Base-by-base conservation (phyloP, 495 filamentous ascomycete genomes). In the Hypoxylon lenormandii region DNA sequence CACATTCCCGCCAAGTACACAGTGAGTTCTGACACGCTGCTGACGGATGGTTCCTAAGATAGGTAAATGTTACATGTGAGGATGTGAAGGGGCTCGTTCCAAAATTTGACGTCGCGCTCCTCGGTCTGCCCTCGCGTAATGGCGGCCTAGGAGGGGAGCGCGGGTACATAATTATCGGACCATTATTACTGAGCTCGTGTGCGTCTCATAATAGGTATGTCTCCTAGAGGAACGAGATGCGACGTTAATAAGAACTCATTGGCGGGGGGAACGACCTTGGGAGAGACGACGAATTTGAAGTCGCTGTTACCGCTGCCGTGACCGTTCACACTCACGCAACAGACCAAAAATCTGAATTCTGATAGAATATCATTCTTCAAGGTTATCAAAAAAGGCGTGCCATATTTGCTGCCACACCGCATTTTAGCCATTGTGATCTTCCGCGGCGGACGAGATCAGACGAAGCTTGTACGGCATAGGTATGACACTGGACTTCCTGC, bases 281-380 rank as follows among this genome's bases (percentile, higher is more conserved):
- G 2, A 18, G n/a, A 28, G 22, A 15, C n/a, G 12, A 16, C 16
- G 28, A 51, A 11, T 18, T 26, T 0, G n/a, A 36, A 28, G 26
- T 16, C 19, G 12, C 48, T 5, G 5, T 51, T 16, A 30, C 12
- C 46, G n/a, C 30, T 45, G 16, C 42, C 42, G 6, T 45, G 0
- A 11, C 4, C 11, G 11, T 36, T 36, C 2, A n/a, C n/a, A n/a
- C n/a, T n/a, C 46, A 49, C 23, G 11, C 3, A 10, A 26, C 1
- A 30, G 46, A 30, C 8, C n/a, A 26, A 15, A 52, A 69, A 59
- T 58, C 4, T 69, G 59, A 59, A 36, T 69, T 69, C n/a, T 69
- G 42, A 63, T 33, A 52, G 30, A 59, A 57, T 4, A 33, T 3
- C 18, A 50, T 23, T 19, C 18, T 47, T 56, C 36, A 56, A 26